Evolutionary conservation across 1,284 basidiomycete species (phyloP).

Genomic region (Ceratobasidium sp.): DNA sequence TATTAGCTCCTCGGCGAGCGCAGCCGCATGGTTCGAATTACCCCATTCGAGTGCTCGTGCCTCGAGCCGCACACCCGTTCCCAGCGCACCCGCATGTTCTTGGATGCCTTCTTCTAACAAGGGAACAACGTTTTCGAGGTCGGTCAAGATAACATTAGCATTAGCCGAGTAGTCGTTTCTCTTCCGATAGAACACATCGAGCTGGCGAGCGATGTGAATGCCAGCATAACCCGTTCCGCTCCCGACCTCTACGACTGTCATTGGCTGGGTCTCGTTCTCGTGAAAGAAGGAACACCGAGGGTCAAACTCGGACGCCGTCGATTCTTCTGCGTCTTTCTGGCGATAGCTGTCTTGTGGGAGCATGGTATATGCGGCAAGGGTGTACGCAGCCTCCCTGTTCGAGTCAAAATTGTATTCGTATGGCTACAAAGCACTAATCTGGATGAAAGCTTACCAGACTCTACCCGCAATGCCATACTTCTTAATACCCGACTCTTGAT

Average conservation of each 20-base stretch:
- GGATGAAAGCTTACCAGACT: slow-evolving; percentile 32
- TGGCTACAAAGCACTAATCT: neutral
- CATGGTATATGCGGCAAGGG: slow-evolving; percentile 64
- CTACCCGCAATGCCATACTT: slow-evolving; percentile 45
- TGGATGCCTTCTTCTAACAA: slow-evolving; percentile 69
- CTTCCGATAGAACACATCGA: slow-evolving; percentile 50
- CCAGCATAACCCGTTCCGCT: slow-evolving; percentile 77
- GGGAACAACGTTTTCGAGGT: slow-evolving; percentile 76
- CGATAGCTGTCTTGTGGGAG: slow-evolving; percentile 49
- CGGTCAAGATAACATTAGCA: slow-evolving; percentile 70
- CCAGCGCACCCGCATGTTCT: slow-evolving; percentile 23
- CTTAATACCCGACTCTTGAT: slow-evolving; percentile 37
- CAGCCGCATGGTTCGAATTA: slow-evolving; percentile 59
- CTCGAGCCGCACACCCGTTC: slow-evolving; percentile 8
- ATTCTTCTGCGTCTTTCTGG: slow-evolving; percentile 51
- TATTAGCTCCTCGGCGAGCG: slow-evolving; percentile 60
- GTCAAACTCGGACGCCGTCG: slow-evolving; percentile 64
- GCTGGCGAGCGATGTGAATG: slow-evolving; percentile 60
- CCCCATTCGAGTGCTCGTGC: slow-evolving; percentile 71
- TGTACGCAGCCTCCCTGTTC: slow-evolving; percentile 76
- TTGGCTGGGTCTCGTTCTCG: slow-evolving; percentile 34
- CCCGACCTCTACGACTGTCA: slow-evolving; percentile 72
- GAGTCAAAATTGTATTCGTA: slow-evolving; percentile 15
- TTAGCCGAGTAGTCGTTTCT: slow-evolving; percentile 48
- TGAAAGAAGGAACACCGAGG: slow-evolving; percentile 64